These are phyloP conservation scores for Fusarium mangiferae DNA, from an alignment of 2,329 filamentous ascomycete species.

Conservation along the genomic window DNA sequence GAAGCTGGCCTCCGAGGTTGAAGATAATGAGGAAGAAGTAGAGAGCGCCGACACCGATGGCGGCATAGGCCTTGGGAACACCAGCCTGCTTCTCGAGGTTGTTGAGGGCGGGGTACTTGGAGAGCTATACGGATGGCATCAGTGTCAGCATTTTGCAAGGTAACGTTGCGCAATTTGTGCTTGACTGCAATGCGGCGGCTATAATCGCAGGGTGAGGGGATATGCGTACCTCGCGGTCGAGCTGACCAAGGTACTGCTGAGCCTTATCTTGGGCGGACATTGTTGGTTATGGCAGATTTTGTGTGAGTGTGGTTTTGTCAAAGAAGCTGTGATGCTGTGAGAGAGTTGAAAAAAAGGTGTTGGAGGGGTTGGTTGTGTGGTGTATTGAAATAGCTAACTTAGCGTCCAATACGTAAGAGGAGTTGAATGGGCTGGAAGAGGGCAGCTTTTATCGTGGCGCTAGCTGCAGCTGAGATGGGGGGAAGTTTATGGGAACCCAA, in stretches of 20 bases:
- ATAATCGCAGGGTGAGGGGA: slow-evolving; percentile 29
- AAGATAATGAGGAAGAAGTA: slow-evolving; percentile 95
- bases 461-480: slow-evolving; percentile 36
- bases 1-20: slow-evolving; percentile 88
- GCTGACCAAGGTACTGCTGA: slow-evolving; percentile 79
- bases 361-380: slow-evolving; percentile 37
- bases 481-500: not conserved
- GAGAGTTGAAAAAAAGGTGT: slow-evolving; percentile 26
- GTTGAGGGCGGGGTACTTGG: slow-evolving; percentile 84
- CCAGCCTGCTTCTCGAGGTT: slow-evolving; percentile 87
- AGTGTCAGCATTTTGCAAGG: slow-evolving; percentile 35
- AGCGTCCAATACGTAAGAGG: slow-evolving; percentile 36
- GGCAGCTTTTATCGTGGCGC: slow-evolving; percentile 44
- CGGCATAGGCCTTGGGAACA: slow-evolving; percentile 85
- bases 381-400: slow-evolving; percentile 32
- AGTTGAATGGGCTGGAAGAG: slow-evolving; percentile 28
- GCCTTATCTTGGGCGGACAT: slow-evolving; percentile 82
- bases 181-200: slow-evolving; percentile 11
- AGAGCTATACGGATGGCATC: slow-evolving; percentile 67
- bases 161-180: slow-evolving; percentile 28
- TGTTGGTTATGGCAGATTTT: slow-evolving; percentile 22
- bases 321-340: slow-evolving; percentile 25
- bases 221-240: slow-evolving; percentile 80
- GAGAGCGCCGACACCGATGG: slow-evolving; percentile 78
- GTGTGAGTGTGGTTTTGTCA: slow-evolving; percentile 44